Evolutionary conservation across 208 protist genomes (phyloP).

Genomic region (Acanthamoeba healyi): DNA sequence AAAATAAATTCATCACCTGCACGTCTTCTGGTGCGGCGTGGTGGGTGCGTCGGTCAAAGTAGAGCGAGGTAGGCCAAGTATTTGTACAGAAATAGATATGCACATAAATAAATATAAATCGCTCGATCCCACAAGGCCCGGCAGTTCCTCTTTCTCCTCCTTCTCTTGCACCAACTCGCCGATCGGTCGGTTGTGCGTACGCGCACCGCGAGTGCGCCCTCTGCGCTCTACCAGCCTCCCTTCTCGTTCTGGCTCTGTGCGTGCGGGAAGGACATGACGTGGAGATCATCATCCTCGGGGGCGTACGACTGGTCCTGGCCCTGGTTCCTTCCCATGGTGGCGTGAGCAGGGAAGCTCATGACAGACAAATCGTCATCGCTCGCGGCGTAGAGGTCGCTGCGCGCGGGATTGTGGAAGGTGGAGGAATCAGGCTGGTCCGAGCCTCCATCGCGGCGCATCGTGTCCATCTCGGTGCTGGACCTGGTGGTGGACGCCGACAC

Average conservation of each 20-base stretch:
- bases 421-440: not conserved
- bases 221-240: not conserved
- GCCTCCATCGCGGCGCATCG: not conserved
- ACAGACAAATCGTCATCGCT: not conserved
- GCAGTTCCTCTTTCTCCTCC: not conserved
- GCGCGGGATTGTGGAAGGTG: not conserved
- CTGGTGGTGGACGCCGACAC: not conserved
- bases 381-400: not conserved
- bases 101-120: not conserved
- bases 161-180: too few relatives aligned
- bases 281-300: not conserved
- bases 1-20: not conserved
- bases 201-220: not conserved
- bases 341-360: not conserved
- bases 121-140: not conserved
- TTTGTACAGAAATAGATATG: slow-evolving; percentile 45
- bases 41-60: too few relatives aligned
- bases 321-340: not conserved
- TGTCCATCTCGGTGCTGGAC: not conserved
- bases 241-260: not conserved
- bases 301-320: not conserved
- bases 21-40: too few relatives aligned
- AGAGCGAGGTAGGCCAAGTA: not conserved
- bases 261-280: not conserved
- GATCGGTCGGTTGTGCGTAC: too few relatives aligned